Evolutionary conservation across 495 filamentous ascomycete genomes (phyloP), one percentile per base, ranked within the genome.

Genomic region (Xylaria flabelliformis): DNA sequence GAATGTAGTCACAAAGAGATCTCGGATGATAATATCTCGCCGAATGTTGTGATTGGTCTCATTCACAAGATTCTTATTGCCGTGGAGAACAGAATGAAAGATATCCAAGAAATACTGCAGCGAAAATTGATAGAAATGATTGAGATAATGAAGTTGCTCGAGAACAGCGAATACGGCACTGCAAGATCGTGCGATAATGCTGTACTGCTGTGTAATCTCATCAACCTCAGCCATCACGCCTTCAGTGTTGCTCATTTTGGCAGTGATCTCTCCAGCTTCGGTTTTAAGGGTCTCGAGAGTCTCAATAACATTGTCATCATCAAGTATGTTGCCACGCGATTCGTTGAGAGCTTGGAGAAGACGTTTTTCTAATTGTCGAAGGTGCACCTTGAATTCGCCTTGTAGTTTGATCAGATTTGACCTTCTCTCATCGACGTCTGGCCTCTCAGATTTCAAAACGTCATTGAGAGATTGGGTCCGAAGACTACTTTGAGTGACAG

Each of bases 71-170:
- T 88, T 88, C 75, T 91, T 91, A 81, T 96, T 96, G 67, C 89
- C 86, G 75, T 91, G 92, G 24, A 99, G 88, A 46, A 99, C 95
- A 0, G 92, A 90, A 78, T 97, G 90, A 88, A 99, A 98, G 74
- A 99, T 99, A 77, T 97, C 93, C 19, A 96, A 88, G 81, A 99
- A 99, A 82, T 95, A 99, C 83, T 97, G 94, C 61, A 99, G 87
- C 26, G 97, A 98, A 87, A 99, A 98, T 76, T 98, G 96, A 80
- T 99, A 99, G 85, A 98, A 98, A 85, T 98, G 97, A 79, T 99
- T 97, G 80, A 99, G 90, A 77, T 97, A 95, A 79, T 97, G 95
- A 58, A 99, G 91, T 80, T 98, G 95, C 82, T 98, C 97, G 61
- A 99, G 86, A 34, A 98, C 93, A 24, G 96, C 94, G 82, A 98